Conservation (phyloP, 2,329 filamentous ascomycete genomes). For the Chalara sp. region DNA sequence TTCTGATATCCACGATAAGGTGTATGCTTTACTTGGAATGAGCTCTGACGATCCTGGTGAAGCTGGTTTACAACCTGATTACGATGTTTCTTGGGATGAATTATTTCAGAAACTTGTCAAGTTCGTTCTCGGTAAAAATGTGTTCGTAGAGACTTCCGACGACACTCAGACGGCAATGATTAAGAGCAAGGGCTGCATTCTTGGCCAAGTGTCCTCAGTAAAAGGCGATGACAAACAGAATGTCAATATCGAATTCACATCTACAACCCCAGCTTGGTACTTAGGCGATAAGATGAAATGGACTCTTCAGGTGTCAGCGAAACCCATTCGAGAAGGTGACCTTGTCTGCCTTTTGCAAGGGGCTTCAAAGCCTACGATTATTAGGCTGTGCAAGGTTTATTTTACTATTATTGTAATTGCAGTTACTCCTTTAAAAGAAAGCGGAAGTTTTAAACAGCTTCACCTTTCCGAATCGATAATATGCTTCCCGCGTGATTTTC, state of each 20-base stretch:
- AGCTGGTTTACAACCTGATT: conserved; percentile 7
- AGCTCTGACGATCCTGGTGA: conserved; percentile 8
- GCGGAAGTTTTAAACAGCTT: neutral
- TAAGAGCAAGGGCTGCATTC: conserved; percentile 6
- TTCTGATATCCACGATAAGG: conserved; percentile 9
- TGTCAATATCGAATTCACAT: conserved; percentile 5
- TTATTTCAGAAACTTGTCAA: conserved; percentile 9
- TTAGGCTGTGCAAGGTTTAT: no score
- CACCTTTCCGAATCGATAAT: conserved; percentile 1
- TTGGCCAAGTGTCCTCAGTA: conserved; percentile 8
- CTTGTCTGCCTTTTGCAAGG: conserved; percentile 5
- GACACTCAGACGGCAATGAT: conserved; percentile 4
- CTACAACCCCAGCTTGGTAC: conserved; percentile 3
- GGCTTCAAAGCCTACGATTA: conserved; percentile 1
- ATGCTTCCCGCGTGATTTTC: neutral
- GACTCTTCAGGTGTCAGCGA: conserved; percentile 8
- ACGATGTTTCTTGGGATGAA: conserved; percentile 7
- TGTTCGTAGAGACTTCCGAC: conserved; percentile 5
- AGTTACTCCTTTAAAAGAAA: no score
- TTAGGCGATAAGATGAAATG: conserved; percentile 1
- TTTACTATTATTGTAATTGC: no score
- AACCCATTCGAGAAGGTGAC: neutral
- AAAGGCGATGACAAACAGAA: conserved; percentile 5
- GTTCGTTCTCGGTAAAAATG: conserved; percentile 5
- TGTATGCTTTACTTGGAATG: no score